A percentile compares a stretch with the other conserved stretches of the same genome.
These are phyloP conservation scores for Nymphaea colorata DNA, from an alignment of 164 flowering plant genomes.

Conservation along the genomic window DNA sequence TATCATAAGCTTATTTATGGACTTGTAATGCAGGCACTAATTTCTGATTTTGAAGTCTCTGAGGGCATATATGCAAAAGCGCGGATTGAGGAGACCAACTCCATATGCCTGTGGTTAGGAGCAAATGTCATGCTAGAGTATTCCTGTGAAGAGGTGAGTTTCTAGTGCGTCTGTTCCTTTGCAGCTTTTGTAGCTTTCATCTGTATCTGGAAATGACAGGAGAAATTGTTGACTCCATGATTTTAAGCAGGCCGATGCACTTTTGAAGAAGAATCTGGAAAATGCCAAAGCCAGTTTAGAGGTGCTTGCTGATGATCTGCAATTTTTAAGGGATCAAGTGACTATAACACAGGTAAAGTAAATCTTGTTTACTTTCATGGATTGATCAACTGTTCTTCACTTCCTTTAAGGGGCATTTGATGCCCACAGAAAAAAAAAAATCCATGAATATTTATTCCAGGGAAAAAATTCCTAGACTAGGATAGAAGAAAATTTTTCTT, in stretches of 20 bases:
- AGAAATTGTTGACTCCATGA: neutral
- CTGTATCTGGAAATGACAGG: neutral
- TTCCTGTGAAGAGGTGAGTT: slow-evolving; percentile 20
- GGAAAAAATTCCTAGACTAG: too few species aligned
- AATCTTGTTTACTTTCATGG: neutral
- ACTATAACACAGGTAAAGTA: slow-evolving; percentile 65
- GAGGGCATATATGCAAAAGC: slow-evolving; percentile 96
- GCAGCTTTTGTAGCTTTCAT: neutral
- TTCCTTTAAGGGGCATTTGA: neutral
- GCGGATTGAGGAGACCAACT: slow-evolving; percentile 54
- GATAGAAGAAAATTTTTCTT: neutral
- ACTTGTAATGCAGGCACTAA: slow-evolving; percentile 34
- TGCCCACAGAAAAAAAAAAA: too few species aligned
- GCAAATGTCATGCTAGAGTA: slow-evolving; percentile 98
- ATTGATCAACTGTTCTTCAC: neutral
- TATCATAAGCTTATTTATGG: neutral
- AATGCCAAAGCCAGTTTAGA: slow-evolving; percentile 93
- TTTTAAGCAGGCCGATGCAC: slow-evolving; percentile 51
- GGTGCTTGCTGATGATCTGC: slow-evolving; percentile 65
- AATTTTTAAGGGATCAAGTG: slow-evolving; percentile 80
- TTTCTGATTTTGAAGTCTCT: slow-evolving; percentile 88
- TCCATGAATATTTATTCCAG: too few species aligned
- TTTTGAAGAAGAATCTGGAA: slow-evolving; percentile 64
- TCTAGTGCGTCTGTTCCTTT: neutral
- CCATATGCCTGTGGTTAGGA: slow-evolving; percentile 91